Evolutionary conservation across 2,329 filamentous ascomycete genomes (phyloP), one percentile per base, ranked within the genome.

Genomic region (Knufia petricola): DNA sequence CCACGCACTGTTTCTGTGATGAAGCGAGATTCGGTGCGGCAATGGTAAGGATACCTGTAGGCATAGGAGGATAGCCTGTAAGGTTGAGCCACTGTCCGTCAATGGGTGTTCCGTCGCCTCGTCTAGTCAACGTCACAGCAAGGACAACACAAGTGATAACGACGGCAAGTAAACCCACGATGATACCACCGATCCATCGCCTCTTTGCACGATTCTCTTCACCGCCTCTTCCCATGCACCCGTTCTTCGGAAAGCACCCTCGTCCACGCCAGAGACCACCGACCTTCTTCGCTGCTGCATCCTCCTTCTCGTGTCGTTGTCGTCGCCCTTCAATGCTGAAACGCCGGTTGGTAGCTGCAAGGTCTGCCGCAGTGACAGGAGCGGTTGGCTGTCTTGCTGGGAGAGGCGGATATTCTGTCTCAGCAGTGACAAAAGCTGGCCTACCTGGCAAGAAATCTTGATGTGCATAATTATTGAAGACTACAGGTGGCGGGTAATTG

Each of bases 41-140:
- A 13, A 95, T 76, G 0, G 87, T 94, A 52, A 86, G 75, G 15
- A 90, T 75, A 0, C 89, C 90, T 0, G 85, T 90, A 1, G 86
- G 87, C 60, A 95, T 86, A 0, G 88, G 84, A 15, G 89, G 89
- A 57, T 86, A 95, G 44, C 82, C 81, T 1, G 89, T 94, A 52
- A 94, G 64, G 61, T 94, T 95, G 49, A 95, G 73, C 84, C 87
- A 95, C 42, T 75, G 68, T 1, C 75, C 74, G 55, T 75, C 63
- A 7, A 70, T 66, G 0, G 68, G 64, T 2, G 62, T 71, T 48
- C 57, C 58, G 60, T 68, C 59, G 34, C 66, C 61, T 55, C 67
- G 67, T 54, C 65, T 69, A 46, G 70, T 73, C 36, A 87, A 65
- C 1, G 77, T 72, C 10, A 80, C 73, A 0, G 74, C 75, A 9